These are phyloP conservation scores for Fonsecaea multimorphosa DNA, from an alignment of 2,329 filamentous ascomycete species.

Conservation along the genomic window DNA sequence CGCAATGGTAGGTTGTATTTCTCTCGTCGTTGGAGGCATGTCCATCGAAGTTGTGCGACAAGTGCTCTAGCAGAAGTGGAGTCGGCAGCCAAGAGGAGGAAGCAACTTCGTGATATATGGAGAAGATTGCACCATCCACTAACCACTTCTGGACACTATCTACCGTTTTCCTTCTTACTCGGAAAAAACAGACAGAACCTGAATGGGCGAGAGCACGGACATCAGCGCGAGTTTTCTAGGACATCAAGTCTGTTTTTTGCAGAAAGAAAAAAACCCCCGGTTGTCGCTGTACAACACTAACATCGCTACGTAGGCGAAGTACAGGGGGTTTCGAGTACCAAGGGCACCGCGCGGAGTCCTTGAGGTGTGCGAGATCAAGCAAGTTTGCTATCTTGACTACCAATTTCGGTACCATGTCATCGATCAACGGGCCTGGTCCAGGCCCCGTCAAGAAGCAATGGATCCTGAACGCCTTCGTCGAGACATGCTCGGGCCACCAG, in stretches of 20 bases:
- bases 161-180: neutral
- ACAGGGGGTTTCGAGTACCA: neutral
- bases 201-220: constrained; percentile 10
- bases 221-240: constrained; percentile 8
- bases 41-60: neutral
- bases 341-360: neutral
- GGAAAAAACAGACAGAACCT: neutral
- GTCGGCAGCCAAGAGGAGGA: neutral
- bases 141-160: neutral
- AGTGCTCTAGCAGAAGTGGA: neutral
- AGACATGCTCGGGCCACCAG: constrained; percentile 60
- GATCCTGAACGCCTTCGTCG: constrained; percentile 60
- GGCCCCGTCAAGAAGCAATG: constrained; percentile 49
- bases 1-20: neutral
- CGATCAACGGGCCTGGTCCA: too few relatives aligned
- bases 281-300: neutral
- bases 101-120: constrained; percentile 16
- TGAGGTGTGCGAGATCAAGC: neutral
- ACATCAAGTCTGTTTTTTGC: neutral
- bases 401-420: neutral
- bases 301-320: neutral
- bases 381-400: neutral
- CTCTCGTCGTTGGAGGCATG: neutral
- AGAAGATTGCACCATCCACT: constrained; percentile 19
- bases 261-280: neutral